Conservation (phyloP, 139 green algal genomes). For the Nannochloris sp. region DNA sequence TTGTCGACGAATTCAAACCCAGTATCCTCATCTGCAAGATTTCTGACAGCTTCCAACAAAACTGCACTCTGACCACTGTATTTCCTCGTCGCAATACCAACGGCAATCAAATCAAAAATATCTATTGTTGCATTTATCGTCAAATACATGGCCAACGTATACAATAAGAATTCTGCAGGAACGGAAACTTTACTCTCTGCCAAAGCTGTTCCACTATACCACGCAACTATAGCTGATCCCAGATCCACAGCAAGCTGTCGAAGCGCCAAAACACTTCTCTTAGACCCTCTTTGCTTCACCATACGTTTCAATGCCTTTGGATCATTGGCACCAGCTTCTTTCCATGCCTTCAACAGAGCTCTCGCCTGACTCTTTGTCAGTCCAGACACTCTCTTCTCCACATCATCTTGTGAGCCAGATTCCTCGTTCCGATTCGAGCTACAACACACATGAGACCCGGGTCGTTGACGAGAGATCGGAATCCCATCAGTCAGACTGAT, state of each 20-base stretch:
- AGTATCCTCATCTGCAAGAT: constrained; percentile 13
- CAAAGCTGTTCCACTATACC: constrained; percentile 5
- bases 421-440: not conserved
- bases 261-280: not conserved
- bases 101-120: constrained; percentile 16
- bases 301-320: constrained; percentile 14
- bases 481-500: no score
- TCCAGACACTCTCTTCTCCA: not conserved
- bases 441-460: no score
- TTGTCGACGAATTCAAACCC: constrained; percentile 21
- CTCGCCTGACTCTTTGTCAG: constrained; percentile 13
- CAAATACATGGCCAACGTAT: constrained; percentile 20
- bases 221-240: constrained; percentile 6
- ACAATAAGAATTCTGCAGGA: constrained; percentile 8
- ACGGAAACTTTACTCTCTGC: not conserved
- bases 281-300: constrained; percentile 9
- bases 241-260: constrained; percentile 18
- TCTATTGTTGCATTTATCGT: constrained; percentile 21
- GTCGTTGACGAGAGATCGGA: no score
- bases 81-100: constrained; percentile 1
- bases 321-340: constrained; percentile 9
- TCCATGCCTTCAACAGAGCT: constrained; percentile 20
- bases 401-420: not conserved
- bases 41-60: constrained; percentile 21
- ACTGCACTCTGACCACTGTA: constrained; percentile 16